These are phyloP conservation scores for Xylaria flabelliformis DNA, from an alignment of 495 filamentous ascomycete species.

Conservation along the genomic window DNA sequence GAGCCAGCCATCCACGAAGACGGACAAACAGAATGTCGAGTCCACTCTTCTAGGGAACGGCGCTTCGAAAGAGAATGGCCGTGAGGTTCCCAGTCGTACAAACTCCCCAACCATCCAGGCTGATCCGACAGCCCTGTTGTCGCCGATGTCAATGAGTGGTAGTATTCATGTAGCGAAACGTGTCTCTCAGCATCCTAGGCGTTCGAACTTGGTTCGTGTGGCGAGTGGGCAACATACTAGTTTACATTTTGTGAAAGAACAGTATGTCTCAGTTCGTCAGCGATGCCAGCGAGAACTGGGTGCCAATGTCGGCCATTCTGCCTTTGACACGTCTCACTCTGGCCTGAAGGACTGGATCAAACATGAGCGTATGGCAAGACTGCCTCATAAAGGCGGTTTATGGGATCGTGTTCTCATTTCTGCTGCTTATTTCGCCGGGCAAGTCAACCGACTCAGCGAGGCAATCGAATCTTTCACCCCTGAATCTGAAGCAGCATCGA, in stretches of 20 bases:
- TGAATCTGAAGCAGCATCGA: conserved; percentile 17
- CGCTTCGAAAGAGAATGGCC: not conserved
- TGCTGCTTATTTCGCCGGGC: conserved; percentile 12
- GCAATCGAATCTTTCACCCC: conserved; percentile 22
- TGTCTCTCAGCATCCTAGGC: not conserved
- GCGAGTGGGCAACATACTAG: conserved; percentile 15
- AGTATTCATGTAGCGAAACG: conserved; percentile 20
- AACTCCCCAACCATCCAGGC: not conserved
- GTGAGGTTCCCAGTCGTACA: not conserved
- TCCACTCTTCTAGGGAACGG: not conserved
- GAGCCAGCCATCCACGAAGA: not conserved
- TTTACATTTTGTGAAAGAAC: conserved; percentile 15
- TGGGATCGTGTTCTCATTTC: conserved; percentile 24
- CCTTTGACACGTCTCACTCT: conserved; percentile 22
- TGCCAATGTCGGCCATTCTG: conserved; percentile 1
- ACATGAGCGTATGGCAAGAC: conserved; percentile 20
- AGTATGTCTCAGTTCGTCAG: conserved; percentile 19
- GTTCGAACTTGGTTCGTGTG: conserved; percentile 4
- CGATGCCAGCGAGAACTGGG: conserved; percentile 18
- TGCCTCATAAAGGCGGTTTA: conserved; percentile 19
- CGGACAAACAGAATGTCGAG: not conserved
- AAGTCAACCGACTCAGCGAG: conserved; percentile 23
- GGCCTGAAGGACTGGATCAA: conserved; percentile 20
- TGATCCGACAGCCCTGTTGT: not conserved
- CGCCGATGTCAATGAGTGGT: conserved; percentile 8